Evolutionary conservation across 768 basidiomycete species (phyloP), one percentile per base, ranked within the genome.

Genomic region (Trametes punicea): DNA sequence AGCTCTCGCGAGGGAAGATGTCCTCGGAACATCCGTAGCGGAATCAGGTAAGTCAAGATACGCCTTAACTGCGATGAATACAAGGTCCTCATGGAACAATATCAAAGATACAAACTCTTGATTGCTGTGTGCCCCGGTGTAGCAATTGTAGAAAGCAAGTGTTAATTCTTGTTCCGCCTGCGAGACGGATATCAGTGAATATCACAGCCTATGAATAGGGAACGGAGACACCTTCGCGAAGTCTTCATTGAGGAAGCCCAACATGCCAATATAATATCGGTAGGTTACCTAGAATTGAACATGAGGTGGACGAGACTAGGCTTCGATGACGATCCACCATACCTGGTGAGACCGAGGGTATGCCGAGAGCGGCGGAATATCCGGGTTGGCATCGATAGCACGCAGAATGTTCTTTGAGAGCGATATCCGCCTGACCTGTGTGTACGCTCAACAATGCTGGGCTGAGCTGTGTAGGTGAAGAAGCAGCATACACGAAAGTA

Each of bases 231-330:
- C 92, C 75, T 93, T 93, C 34, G 75, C 77, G 66, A 92, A 95
- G 46, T 96, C 89, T 69, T 98, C 97, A 65, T 91, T 91, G 58
- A 98, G 71, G 73, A 98, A 98, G 66, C 84, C 87, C 58, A 98
- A 78, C 85, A 98, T 91, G 60, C 96, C 97, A 45, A 97, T 73
- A 68, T 98, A 98, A 76, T 96, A 99, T 58, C 85, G 79, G 73
- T 90, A 97, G 21, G 95, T 95, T 47, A 97, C 93, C 89, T 93
- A 74, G 39, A 39, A 54, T 60, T 25, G 50, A 23, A 6, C n/a
- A 27, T 57, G 66, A 56, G 44, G 46, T 38, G 27, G 15, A 15
- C 34, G 3, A 9, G 21, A 27, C 20, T 33, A 5, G 36, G 21
- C 42, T 44, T 27, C 23, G 42, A n/a, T 25, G 20, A 13, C 30